Conservation (phyloP, 2,329 filamentous ascomycete species). For the Epichloe festucae region DNA sequence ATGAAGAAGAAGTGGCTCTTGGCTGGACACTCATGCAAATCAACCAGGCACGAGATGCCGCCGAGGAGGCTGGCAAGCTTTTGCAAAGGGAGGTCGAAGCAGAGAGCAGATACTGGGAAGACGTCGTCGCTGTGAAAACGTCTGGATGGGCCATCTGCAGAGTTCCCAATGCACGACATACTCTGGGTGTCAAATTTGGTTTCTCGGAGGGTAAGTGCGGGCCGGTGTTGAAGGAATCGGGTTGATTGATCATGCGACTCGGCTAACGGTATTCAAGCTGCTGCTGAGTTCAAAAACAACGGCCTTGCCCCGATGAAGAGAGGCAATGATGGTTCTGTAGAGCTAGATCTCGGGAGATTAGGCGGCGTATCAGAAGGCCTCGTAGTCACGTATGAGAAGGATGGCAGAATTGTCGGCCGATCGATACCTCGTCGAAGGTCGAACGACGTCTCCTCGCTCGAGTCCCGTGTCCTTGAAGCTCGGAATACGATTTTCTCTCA, state of each 20-base stretch:
- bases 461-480: conserved; percentile 58
- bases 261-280: conserved; percentile 22
- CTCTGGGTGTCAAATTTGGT: conserved; percentile 76
- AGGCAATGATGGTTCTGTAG: conserved; percentile 59
- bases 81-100: conserved; percentile 64
- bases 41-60: conserved; percentile 58
- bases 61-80: conserved; percentile 57
- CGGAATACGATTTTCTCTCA: conserved; percentile 70
- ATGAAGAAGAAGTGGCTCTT: conserved; percentile 43
- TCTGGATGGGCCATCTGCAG: conserved; percentile 79
- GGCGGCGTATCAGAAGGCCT: conserved; percentile 45
- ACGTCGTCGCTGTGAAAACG: conserved; percentile 67
- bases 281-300: conserved; percentile 47
- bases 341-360: conserved; percentile 51
- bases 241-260: too few species aligned
- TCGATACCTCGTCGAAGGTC: conserved; percentile 38
- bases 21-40: conserved; percentile 74
- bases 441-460: conserved; percentile 40
- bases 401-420: conserved; percentile 45
- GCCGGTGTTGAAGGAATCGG: background rate
- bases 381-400: conserved; percentile 50
- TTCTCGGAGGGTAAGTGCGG: conserved; percentile 55
- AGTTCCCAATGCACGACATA: conserved; percentile 58
- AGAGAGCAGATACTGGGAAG: conserved; percentile 81
- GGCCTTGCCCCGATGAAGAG: conserved; percentile 73